Conservation (phyloP, 306 rosid species). For the Fragaria ananassa region DNA sequence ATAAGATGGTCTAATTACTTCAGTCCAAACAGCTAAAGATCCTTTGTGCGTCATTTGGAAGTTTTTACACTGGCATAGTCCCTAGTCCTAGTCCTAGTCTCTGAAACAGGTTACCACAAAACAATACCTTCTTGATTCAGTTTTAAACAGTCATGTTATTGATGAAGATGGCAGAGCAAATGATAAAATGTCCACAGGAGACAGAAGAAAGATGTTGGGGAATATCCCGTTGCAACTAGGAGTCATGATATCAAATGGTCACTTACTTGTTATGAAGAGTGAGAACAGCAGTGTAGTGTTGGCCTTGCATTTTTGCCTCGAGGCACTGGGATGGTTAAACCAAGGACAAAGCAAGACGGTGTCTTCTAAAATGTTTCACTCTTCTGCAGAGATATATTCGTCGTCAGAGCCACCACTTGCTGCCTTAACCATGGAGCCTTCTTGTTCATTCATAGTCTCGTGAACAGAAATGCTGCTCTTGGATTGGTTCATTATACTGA, state of each 20-base stretch:
- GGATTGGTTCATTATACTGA: background rate
- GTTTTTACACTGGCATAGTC: background rate
- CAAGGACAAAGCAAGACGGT: background rate
- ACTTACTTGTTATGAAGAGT: background rate
- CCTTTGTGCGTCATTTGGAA: background rate
- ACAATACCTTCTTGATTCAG: background rate
- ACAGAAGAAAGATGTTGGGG: too few species aligned
- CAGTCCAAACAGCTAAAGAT: background rate
- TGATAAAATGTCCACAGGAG: background rate
- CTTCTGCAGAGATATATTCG: background rate
- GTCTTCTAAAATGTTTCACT: background rate
- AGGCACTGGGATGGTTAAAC: background rate
- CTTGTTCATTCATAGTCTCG: background rate
- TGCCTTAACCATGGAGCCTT: background rate
- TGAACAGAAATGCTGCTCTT: background rate
- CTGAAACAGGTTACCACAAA: background rate
- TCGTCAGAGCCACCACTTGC: background rate
- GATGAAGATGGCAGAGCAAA: background rate
- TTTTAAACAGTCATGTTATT: background rate
- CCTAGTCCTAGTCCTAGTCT: too few species aligned
- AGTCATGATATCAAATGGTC: background rate
- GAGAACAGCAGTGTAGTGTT: background rate
- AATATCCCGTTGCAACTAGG: background rate
- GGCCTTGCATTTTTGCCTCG: background rate
- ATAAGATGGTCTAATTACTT: background rate